These are phyloP conservation scores for Talaromyces trachyspermus DNA, from an alignment of 495 filamentous ascomycete genomes.

Conservation along the genomic window DNA sequence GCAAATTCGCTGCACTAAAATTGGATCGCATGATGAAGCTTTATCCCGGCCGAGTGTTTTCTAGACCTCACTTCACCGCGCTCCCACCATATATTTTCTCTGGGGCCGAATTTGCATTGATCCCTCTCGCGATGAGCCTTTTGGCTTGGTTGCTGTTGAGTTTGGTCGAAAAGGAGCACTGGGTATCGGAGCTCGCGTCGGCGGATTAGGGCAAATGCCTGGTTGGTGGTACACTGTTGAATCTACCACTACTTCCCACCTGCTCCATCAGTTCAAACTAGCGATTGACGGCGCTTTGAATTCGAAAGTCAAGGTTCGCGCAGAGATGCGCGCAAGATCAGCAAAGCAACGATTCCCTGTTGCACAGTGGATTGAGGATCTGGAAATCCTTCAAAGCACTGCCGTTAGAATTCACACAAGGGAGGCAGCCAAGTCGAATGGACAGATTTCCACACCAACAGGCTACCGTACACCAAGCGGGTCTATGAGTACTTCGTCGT, in stretches of 20 bases:
- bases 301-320: slow-evolving; percentile 49
- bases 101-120: slow-evolving; percentile 72
- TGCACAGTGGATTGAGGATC: slow-evolving; percentile 56
- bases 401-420: slow-evolving; percentile 44
- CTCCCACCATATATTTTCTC: slow-evolving; percentile 71
- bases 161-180: slow-evolving; percentile 73
- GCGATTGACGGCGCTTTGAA: slow-evolving; percentile 60
- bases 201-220: slow-evolving; percentile 72
- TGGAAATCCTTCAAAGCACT: slow-evolving; percentile 54
- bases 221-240: slow-evolving; percentile 68
- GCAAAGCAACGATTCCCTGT: slow-evolving; percentile 73
- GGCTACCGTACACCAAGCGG: slow-evolving; percentile 35
- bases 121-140: slow-evolving; percentile 73
- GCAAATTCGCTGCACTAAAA: slow-evolving; percentile 70
- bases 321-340: slow-evolving; percentile 68
- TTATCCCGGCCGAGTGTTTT: slow-evolving; percentile 71
- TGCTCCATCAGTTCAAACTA: slow-evolving; percentile 64
- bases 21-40: slow-evolving; percentile 63
- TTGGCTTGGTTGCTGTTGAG: slow-evolving; percentile 75
- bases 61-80: slow-evolving; percentile 69
- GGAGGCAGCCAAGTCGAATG: slow-evolving; percentile 28
- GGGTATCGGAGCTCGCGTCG: slow-evolving; percentile 61
- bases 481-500: slow-evolving; percentile 31
- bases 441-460: slow-evolving; percentile 21
- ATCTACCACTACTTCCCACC: slow-evolving; percentile 60